A percentile compares a stretch with the other conserved stretches of the same genome.
Conservation (phyloP, 345 rosid genomes). For the Heritiera fomes region DNA sequence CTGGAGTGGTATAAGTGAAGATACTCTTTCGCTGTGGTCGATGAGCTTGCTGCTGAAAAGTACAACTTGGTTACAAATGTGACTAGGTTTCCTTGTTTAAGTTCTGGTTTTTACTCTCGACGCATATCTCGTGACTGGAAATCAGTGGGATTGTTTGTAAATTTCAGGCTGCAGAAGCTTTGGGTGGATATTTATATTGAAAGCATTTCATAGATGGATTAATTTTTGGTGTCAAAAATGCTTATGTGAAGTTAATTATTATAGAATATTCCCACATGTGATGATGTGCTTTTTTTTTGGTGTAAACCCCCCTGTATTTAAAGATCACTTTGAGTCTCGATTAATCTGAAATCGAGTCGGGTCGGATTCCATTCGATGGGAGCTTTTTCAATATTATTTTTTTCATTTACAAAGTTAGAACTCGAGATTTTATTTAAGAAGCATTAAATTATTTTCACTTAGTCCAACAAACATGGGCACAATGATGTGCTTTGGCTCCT, state of each 20-base stretch:
- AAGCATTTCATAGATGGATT: conserved; percentile 16
- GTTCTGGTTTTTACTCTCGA: conserved; percentile 22
- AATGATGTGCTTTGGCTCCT: neutral
- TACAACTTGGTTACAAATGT: conserved; percentile 13
- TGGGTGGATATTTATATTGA: conserved; percentile 32
- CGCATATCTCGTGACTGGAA: conserved; percentile 19
- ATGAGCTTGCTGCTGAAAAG: conserved; percentile 19
- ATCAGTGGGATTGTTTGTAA: conserved; percentile 35
- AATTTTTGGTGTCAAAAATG: neutral
- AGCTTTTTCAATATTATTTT: too few species aligned
- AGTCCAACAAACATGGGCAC: too few species aligned
- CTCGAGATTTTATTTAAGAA: too few species aligned
- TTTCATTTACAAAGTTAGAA: too few species aligned
- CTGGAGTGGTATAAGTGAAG: conserved; percentile 80
- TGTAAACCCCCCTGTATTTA: too few species aligned
- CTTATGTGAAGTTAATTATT: conserved; percentile 8
- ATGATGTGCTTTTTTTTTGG: neutral
- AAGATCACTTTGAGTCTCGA: too few species aligned
- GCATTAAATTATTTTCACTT: too few species aligned
- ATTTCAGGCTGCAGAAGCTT: conserved; percentile 33
- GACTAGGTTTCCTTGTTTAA: conserved; percentile 15
- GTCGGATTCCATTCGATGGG: too few species aligned
- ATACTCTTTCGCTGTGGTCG: conserved; percentile 7
- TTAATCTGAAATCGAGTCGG: too few species aligned
- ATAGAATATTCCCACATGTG: neutral